Evolutionary conservation across 2,329 filamentous ascomycete species (phyloP).

Genomic region (Fusarium musae): DNA sequence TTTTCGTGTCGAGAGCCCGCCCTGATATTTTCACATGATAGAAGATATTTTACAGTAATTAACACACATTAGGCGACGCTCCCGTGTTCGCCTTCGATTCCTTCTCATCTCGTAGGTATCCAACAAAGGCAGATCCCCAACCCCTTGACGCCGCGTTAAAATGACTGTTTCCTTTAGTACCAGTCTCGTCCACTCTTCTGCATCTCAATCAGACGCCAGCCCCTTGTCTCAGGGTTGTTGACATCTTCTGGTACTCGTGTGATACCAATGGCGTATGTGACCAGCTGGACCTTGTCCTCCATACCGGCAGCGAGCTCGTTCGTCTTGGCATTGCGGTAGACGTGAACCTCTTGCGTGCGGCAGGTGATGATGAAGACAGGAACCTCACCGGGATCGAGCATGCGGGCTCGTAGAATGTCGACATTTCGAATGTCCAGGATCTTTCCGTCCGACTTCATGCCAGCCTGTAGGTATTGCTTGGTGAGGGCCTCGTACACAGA

Average conservation of each 20-base stretch:
- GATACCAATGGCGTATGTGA: conserved; percentile 97
- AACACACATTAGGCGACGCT: conserved; percentile 44
- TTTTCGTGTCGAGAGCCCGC: conserved; percentile 39
- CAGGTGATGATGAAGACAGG: conserved; percentile 98
- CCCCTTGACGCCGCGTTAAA: conserved; percentile 40
- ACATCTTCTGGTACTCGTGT: conserved; percentile 95
- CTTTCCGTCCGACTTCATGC: conserved; percentile 92
- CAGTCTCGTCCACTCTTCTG: conserved; percentile 97
- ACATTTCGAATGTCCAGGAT: conserved; percentile 96
- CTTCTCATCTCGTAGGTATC: conserved; percentile 36
- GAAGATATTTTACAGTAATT: conserved; percentile 50
- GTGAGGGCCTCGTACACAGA: conserved; percentile 97
- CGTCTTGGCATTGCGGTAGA: conserved; percentile 92
- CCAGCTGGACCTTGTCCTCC: conserved; percentile 98
- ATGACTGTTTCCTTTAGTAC: conserved; percentile 55
- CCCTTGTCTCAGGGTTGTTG: conserved; percentile 94
- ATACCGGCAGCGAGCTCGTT: conserved; percentile 92
- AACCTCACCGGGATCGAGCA: conserved; percentile 86
- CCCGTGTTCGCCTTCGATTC: conserved; percentile 9
- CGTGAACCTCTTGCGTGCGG: conserved; percentile 96
- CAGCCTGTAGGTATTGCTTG: conserved; percentile 93
- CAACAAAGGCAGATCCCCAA: conserved; percentile 36
- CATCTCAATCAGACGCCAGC: conserved; percentile 97
- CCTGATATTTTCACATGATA: conserved; percentile 44
- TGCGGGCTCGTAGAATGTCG: conserved; percentile 83